Evolutionary conservation across 495 filamentous ascomycete genomes (phyloP), one percentile per base, ranked within the genome.

Genomic region (Choiromyces venosus): DNA sequence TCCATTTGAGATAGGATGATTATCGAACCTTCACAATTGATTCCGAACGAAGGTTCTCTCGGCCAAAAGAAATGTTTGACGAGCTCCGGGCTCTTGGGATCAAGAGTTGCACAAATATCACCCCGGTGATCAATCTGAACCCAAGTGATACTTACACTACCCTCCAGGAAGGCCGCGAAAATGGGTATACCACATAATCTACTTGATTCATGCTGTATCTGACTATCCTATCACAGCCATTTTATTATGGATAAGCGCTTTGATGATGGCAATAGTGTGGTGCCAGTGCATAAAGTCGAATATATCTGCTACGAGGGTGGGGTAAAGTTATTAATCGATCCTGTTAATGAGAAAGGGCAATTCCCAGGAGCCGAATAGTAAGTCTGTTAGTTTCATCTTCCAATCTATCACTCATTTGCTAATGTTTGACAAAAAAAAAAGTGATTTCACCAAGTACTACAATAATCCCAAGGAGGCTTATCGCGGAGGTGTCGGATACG

Each of bases 401-500:
- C 38, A 7, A 7, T 61, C 18, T 39, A 42, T 18, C 46, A 21
- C 38, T 36, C 14, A 19, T 69, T 33, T 67, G 36, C n/a, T 67
- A 82, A 68, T n/a, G n/a, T n/a, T 81, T 77, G n/a, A n/a, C n/a
- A n/a, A n/a, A n/a, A n/a, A n/a, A n/a, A n/a, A 33, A 0, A 87
- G 81, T 37, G 85, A 76, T 66, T 83, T 84, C 36, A 85, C 82
- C 56, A 82, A 83, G 70, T 84, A 84, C 71, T 82, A 83, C 46
- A 74, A 61, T 16, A 67, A 75, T 37, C 38, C 69, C 5, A 38
- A 37, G 3, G 33, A 70, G n/a, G 74, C 78, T 4, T 80, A 68
- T 65, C 77, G 72, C 44, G 78, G 78, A n/a, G 78, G 71, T 46
- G 78, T 80, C 7, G 33, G 69, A 36, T 80, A 80, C 42, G 78